These are phyloP conservation scores for Magnolia officinalis DNA, from an alignment of 164 flowering plant species.

Conservation along the genomic window DNA sequence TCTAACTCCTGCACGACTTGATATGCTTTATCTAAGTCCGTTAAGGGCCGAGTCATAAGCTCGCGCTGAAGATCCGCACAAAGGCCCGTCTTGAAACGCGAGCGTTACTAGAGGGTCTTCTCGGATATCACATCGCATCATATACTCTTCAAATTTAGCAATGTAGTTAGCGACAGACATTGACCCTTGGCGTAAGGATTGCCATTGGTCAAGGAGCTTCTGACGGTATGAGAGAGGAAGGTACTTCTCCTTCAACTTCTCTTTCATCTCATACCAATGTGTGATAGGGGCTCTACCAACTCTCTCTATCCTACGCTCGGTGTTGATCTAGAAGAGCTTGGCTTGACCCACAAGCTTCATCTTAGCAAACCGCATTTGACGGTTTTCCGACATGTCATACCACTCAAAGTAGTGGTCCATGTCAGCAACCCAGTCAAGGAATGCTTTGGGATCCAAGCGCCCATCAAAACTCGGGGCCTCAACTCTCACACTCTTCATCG, in stretches of 20 bases:
- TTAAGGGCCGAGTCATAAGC: no score
- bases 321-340: background rate
- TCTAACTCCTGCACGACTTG: no score
- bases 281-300: background rate
- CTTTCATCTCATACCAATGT: background rate
- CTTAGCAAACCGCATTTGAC: background rate
- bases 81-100: no score
- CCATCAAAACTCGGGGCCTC: background rate
- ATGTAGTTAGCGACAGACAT: background rate
- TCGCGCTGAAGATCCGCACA: no score
- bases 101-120: no score
- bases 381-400: background rate
- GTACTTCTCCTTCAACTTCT: background rate
- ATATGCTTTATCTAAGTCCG: no score
- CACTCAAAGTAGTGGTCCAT: conserved; percentile 4
- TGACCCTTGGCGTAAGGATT: background rate
- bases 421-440: background rate
- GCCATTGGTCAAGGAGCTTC: background rate
- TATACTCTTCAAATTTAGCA: background rate
- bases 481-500: background rate
- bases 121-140: no score
- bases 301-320: background rate
- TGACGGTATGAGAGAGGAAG: background rate
- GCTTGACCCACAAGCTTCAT: background rate
- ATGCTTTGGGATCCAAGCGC: background rate